Evolutionary conservation across 306 rosid species (phyloP).

Genomic region (Cicer arietinum): DNA sequence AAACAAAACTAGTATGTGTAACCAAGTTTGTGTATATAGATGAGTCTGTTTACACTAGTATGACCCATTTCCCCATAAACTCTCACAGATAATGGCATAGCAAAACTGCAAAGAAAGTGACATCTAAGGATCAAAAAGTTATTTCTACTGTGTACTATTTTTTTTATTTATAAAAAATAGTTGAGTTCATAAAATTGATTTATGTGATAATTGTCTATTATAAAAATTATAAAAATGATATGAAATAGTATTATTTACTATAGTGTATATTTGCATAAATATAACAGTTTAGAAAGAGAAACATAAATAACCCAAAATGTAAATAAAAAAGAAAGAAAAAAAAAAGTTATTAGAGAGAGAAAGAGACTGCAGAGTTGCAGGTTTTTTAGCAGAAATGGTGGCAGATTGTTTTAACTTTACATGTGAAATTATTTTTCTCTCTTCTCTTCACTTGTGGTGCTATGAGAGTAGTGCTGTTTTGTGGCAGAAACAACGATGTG

Average conservation of each 20-base stretch:
- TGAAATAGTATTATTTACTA: too few species aligned
- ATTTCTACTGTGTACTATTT: too few species aligned
- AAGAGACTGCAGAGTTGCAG: conserved; percentile 71
- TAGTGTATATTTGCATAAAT: too few species aligned
- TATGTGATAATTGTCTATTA: too few species aligned
- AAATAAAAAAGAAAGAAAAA: conserved; percentile 27
- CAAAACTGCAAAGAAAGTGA: conserved; percentile 63
- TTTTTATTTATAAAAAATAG: too few species aligned
- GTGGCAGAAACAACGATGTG: conserved; percentile 72
- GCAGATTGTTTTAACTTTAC: conserved; percentile 79
- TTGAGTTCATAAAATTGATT: too few species aligned
- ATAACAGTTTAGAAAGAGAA: conserved; percentile 39
- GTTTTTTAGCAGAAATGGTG: conserved; percentile 71
- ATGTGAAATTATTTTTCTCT: conserved; percentile 66
- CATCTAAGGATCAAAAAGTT: conserved; percentile 47
- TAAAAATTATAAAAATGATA: too few species aligned
- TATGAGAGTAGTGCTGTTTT: conserved; percentile 20
- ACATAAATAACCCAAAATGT: conserved; percentile 22
- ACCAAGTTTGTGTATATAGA: not conserved
- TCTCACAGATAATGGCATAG: conserved; percentile 44
- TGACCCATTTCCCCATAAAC: conserved; percentile 49
- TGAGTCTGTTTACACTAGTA: conserved; percentile 7
- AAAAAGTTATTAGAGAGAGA: conserved; percentile 20
- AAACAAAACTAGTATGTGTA: not conserved
- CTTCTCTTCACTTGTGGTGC: conserved; percentile 37